Evolutionary conservation across 2,329 filamentous ascomycete genomes (phyloP).

Genomic region (Ophiostoma montium): DNA sequence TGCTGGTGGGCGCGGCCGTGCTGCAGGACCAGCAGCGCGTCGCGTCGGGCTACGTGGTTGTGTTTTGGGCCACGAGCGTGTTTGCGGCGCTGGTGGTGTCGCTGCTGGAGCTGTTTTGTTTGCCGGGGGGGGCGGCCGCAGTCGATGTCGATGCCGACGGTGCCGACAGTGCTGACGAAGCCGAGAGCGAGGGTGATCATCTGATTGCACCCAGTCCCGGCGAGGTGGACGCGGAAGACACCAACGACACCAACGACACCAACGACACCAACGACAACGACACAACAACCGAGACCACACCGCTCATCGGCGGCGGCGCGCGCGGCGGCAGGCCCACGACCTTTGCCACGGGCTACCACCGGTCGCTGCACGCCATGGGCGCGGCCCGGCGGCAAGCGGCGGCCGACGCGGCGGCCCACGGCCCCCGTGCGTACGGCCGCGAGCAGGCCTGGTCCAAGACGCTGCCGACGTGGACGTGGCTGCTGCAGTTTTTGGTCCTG

Average conservation of each 20-base stretch:
- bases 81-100: conserved; percentile 64
- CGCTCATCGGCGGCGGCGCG: conserved; percentile 24
- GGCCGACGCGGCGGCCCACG: conserved; percentile 19
- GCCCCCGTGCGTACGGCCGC: conserved; percentile 37
- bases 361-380: conserved; percentile 26
- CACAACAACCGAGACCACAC: conserved; percentile 37
- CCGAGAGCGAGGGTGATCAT: conserved; percentile 19
- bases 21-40: conserved; percentile 52
- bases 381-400: conserved; percentile 13
- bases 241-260: conserved; percentile 14
- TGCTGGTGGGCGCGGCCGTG: conserved; percentile 59
- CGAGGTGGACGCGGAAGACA: conserved; percentile 15
- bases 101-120: conserved; percentile 65
- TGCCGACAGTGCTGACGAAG: background rate
- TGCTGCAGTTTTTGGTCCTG: conserved; percentile 69
- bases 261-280: conserved; percentile 21
- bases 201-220: conserved; percentile 27
- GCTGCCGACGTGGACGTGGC: conserved; percentile 74
- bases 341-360: conserved; percentile 41
- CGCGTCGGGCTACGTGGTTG: conserved; percentile 63
- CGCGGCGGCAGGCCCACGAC: conserved; percentile 26
- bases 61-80: conserved; percentile 63
- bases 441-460: conserved; percentile 79
- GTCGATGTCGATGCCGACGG: background rate
- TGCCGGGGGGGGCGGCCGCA: conserved; percentile 22